Base-by-base conservation (phyloP, 768 basidiomycete genomes). In the Mycena galopus region DNA sequence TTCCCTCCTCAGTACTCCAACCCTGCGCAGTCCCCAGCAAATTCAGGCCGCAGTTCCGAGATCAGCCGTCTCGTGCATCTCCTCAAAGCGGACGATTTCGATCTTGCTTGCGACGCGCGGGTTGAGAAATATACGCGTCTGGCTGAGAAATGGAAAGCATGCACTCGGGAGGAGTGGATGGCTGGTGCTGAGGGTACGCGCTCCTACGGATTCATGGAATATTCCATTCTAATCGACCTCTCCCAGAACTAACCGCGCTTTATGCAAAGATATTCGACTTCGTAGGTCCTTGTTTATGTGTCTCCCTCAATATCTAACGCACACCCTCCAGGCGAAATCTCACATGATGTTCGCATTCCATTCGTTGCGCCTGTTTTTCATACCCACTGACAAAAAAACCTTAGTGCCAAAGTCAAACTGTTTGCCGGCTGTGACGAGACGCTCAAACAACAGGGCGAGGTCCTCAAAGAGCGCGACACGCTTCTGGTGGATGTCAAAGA, bases 141-240 rank as follows among this genome's bases (percentile, higher is more conserved):
- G 30, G 78, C 82, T 32, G 82, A 82, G 69, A 86, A 82, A 71
- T 92, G 90, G 89, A 82, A 82, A 17, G 82, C 84, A 9, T 89
- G 88, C 67, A 82, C 84, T 0, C 78, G 85, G 67, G 86, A 87
- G 17, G 89, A 91, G 61, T 91, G 91, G 91, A 77, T 82, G 6
- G 82, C 86, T 29, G 91, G 90, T 7, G 87, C 86, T 1, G 84
- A 89, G 58, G 88, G 90, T 90, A 77, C 62, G 23, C 37, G 21
- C 23, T 50, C 62, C 53, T 9, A 19, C 37, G 19, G 19, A 58
- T 14, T 64, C 35, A 58, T 17, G 1, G n/a, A n/a, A 16, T 23
- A 4, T n/a, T 32, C 25, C 29, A 10, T n/a, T 19, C 53, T 27
- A 11, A 56, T 25, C 7, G 35, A 37, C 35, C 32, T 59, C 35